Conservation (phyloP, 2,329 filamentous ascomycete genomes). For the Aspergillus novofumigatus region DNA sequence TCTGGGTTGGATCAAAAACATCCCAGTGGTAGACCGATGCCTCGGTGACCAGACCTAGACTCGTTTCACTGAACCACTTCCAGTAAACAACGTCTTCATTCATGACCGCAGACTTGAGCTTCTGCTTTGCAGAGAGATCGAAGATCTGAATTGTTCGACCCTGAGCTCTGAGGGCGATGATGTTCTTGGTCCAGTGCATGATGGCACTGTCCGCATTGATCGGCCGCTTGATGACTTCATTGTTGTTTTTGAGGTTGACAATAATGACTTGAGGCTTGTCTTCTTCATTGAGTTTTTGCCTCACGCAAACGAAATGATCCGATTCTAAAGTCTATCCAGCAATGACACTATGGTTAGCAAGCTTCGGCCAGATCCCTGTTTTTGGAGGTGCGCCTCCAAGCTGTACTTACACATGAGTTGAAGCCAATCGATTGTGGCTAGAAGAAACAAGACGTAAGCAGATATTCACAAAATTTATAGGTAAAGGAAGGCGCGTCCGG, state of each 20-base stretch:
- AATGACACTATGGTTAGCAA: slow-evolving; percentile 19
- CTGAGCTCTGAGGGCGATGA: slow-evolving; percentile 95
- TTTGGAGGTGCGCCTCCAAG: not conserved
- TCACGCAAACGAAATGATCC: slow-evolving; percentile 91
- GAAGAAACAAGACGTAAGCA: slow-evolving; percentile 29
- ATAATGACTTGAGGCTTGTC: slow-evolving; percentile 93
- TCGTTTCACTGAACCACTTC: slow-evolving; percentile 95
- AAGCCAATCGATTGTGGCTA: slow-evolving; percentile 73
- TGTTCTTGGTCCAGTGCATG: slow-evolving; percentile 96
- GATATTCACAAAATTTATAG: slow-evolving; percentile 2
- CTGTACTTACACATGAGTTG: slow-evolving; percentile 71
- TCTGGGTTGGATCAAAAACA: slow-evolving; percentile 78
- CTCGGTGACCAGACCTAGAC: slow-evolving; percentile 85
- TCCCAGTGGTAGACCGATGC: slow-evolving; percentile 96
- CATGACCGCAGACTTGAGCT: slow-evolving; percentile 95
- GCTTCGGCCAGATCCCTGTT: not conserved
- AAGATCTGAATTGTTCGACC: slow-evolving; percentile 95
- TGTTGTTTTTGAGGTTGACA: slow-evolving; percentile 94
- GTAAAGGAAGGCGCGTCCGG: slow-evolving; percentile 8
- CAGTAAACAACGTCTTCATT: slow-evolving; percentile 97
- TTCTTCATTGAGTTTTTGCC: slow-evolving; percentile 83
- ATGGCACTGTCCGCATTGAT: slow-evolving; percentile 99
- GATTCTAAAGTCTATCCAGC: slow-evolving; percentile 83
- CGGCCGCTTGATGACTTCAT: slow-evolving; percentile 87
- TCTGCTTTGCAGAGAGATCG: slow-evolving; percentile 86